A percentile compares a stretch with the other conserved stretches of the same genome.
These are phyloP conservation scores for Nymphaea thermarum DNA, from an alignment of 164 flowering plant species.

Conservation along the genomic window DNA sequence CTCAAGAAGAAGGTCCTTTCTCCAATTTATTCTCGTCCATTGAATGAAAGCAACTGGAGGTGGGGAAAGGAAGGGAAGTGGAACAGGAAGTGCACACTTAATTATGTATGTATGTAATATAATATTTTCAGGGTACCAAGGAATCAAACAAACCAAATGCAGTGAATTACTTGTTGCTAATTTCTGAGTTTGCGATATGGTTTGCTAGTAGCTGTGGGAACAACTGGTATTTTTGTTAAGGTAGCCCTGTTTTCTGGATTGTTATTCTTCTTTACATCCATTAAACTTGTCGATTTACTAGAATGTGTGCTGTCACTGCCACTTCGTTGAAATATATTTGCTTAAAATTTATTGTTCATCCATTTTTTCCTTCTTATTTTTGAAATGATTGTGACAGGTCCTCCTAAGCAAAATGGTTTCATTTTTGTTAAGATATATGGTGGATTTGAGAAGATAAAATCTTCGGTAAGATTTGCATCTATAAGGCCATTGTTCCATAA, in stretches of 20 bases:
- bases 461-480: conserved; percentile 44
- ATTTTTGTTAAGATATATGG: conserved; percentile 93
- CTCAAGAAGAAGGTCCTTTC: too few species aligned
- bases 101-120: too few species aligned
- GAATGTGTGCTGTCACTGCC: not conserved
- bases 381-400: conserved; percentile 34
- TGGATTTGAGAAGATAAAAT: conserved; percentile 82
- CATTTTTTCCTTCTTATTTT: not conserved
- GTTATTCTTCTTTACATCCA: not conserved
- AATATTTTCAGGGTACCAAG: too few species aligned
- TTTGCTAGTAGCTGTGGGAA: not conserved
- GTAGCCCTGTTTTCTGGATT: not conserved
- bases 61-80: too few species aligned
- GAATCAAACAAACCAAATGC: too few species aligned
- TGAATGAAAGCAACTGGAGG: too few species aligned
- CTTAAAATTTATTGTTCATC: too few species aligned
- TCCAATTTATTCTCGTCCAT: too few species aligned
- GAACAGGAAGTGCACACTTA: too few species aligned
- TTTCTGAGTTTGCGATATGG: not conserved
- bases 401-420: conserved; percentile 56
- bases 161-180: too few species aligned
- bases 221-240: not conserved
- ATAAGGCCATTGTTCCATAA: not conserved
- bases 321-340: not conserved
- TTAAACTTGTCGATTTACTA: too few species aligned